These are phyloP conservation scores for Phytophthora nicotianae DNA, from an alignment of 352 stramenopile genomes.

Conservation along the genomic window DNA sequence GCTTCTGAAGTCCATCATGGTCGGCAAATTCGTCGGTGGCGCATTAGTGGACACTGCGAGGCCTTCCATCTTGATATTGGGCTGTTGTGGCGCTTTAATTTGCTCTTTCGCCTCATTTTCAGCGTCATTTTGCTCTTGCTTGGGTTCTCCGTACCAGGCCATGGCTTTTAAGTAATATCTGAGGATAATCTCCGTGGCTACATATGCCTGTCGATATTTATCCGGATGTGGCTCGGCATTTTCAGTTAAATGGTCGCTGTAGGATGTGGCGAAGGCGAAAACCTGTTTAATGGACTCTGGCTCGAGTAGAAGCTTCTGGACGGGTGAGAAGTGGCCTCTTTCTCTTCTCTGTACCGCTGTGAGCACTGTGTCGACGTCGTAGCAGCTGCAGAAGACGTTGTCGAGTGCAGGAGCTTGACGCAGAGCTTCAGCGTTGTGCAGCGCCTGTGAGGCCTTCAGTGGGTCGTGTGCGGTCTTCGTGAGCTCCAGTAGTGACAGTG, in stretches of 20 bases:
- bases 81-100: conserved; percentile 1
- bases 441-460: conserved; percentile 67
- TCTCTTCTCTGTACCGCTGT: conserved; percentile 64
- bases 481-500: conserved; percentile 42
- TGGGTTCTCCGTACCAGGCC: conserved; percentile 69
- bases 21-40: conserved; percentile 16
- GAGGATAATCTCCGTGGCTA: conserved; percentile 79
- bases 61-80: conserved; percentile 7
- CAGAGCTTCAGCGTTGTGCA: conserved; percentile 76
- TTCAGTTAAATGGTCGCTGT: conserved; percentile 14
- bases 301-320: conserved; percentile 72
- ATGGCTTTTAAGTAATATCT: conserved; percentile 78
- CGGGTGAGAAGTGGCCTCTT: conserved; percentile 56
- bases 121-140: conserved; percentile 14
- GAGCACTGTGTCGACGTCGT: conserved; percentile 75
- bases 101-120: neutral
- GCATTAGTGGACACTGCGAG: conserved; percentile 10
- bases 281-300: conserved; percentile 64
- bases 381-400: conserved; percentile 83
- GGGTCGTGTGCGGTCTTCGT: conserved; percentile 48
- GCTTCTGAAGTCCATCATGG: conserved; percentile 38
- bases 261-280: conserved; percentile 62
- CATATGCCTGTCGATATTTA: conserved; percentile 58
- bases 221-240: conserved; percentile 27
- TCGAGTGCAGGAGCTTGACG: conserved; percentile 60